These are phyloP conservation scores for Tephrocybe rancida DNA, from an alignment of 768 basidiomycete species.

Conservation along the genomic window DNA sequence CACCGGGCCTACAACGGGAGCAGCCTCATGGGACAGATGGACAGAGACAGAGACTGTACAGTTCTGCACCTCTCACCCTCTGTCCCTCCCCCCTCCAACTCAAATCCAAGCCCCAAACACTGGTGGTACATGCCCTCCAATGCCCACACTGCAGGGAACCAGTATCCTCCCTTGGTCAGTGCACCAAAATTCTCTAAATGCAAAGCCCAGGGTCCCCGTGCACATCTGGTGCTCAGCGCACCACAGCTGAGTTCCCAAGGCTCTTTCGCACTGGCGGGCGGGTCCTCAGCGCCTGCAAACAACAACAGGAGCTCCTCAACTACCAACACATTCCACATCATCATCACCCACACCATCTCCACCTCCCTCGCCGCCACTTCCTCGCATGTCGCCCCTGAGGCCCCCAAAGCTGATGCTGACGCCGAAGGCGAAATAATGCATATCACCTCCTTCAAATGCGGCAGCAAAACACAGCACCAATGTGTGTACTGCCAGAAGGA, in stretches of 20 bases:
- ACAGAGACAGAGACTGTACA: no score
- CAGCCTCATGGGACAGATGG: no score
- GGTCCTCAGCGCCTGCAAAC: slow-evolving; percentile 1
- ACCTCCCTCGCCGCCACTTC: slow-evolving; percentile 6
- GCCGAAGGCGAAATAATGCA: no score
- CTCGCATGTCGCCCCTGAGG: neutral
- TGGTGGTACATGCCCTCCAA: no score
- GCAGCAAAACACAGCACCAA: slow-evolving; percentile 12
- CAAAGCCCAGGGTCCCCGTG: neutral
- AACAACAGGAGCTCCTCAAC: slow-evolving; percentile 12
- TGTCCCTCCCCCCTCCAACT: slow-evolving; percentile 1
- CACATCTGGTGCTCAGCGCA: no score
- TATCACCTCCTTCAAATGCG: slow-evolving; percentile 15
- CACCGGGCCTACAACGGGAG: neutral
- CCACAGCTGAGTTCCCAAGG: no score
- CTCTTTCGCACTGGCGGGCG: slow-evolving; percentile 3
- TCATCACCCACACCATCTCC: slow-evolving; percentile 4
- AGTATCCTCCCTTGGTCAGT: no score
- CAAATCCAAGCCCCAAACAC: no score
- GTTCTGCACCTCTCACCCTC: slow-evolving; percentile 4
- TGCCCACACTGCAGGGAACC: no score
- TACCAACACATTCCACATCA: slow-evolving; percentile 9
- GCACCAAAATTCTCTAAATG: neutral
- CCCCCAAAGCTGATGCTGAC: neutral
- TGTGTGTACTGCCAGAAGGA: no score